These are phyloP conservation scores for Boletus subparvulus DNA, from an alignment of 768 basidiomycete genomes.

Conservation along the genomic window DNA sequence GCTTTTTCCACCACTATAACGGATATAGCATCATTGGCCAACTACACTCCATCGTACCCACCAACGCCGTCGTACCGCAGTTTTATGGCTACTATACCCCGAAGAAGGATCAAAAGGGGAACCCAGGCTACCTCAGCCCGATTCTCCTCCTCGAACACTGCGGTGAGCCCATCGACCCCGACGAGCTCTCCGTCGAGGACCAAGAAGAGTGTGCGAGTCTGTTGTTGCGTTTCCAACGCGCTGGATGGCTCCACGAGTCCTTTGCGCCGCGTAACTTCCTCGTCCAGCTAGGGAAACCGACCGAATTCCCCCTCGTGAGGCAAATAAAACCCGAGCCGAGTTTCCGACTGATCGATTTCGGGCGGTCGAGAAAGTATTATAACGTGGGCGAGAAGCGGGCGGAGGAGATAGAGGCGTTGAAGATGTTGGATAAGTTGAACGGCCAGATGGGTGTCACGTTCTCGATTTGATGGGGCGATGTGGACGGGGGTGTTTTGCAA, in stretches of 20 bases:
- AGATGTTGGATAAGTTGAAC: not conserved
- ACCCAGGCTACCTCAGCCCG: conserved; percentile 31
- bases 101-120: not conserved
- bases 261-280: conserved; percentile 44
- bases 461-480: not conserved
- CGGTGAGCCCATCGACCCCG: conserved; percentile 35
- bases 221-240: conserved; percentile 41
- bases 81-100: conserved; percentile 62
- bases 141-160: conserved; percentile 51
- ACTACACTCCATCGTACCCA: conserved; percentile 44
- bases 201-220: conserved; percentile 41
- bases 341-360: conserved; percentile 55
- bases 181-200: conserved; percentile 36
- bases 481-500: not conserved
- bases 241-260: conserved; percentile 42
- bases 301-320: conserved; percentile 21
- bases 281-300: conserved; percentile 42
- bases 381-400: not conserved
- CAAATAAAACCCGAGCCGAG: conserved; percentile 16
- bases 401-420: conserved; percentile 9
- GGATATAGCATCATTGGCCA: conserved; percentile 26
- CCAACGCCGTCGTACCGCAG: conserved; percentile 55
- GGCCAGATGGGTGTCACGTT: conserved; percentile 6
- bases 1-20: conserved; percentile 27
- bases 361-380: conserved; percentile 31